phyloP scores from a whole-genome alignment of 2,329 filamentous ascomycete species.

The Fusarium humuli region DNA sequence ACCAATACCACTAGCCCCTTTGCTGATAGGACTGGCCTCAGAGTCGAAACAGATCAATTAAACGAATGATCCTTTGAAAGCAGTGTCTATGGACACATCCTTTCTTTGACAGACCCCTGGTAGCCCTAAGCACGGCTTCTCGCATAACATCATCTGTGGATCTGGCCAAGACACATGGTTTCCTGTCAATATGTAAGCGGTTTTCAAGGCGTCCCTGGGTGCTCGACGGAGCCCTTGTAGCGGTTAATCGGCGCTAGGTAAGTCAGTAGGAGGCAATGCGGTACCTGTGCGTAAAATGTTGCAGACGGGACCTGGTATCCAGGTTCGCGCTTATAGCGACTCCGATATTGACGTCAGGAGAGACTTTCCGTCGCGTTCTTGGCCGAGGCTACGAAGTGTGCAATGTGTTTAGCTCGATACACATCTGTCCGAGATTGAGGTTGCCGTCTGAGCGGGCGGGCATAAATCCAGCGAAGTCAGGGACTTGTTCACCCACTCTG shows the following conservation, averaged over 20 bases:
- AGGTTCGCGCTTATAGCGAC: conserved; percentile 8
- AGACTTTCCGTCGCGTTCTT: conserved; percentile 3
- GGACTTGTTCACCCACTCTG: conserved; percentile 7
- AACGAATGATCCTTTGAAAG: background rate
- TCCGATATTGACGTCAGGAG: conserved; percentile 21
- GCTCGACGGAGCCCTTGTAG: conserved; percentile 4
- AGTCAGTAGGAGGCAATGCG: background rate
- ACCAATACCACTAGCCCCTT: background rate
- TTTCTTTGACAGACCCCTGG: conserved; percentile 8
- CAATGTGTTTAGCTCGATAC: background rate
- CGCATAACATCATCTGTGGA: conserved; percentile 40
- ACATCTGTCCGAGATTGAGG: background rate
- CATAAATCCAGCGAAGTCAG: conserved; percentile 20
- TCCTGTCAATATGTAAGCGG: conserved; percentile 6
- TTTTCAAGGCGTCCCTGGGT: conserved; percentile 19
- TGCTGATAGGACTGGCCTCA: conserved; percentile 22
- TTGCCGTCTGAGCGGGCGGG: conserved; percentile 6
- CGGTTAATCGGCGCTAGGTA: conserved; percentile 15
- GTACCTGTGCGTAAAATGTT: conserved; percentile 7
- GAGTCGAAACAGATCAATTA: conserved; percentile 38
- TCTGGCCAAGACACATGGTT: conserved; percentile 24
- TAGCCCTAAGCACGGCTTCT: conserved; percentile 18
- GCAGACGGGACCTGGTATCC: background rate
- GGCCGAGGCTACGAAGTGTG: background rate
- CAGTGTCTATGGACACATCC: conserved; percentile 1